phyloP scores from a whole-genome alignment of 2,329 filamentous ascomycete genomes.

The Stagonosporopsis tanaceti region DNA sequence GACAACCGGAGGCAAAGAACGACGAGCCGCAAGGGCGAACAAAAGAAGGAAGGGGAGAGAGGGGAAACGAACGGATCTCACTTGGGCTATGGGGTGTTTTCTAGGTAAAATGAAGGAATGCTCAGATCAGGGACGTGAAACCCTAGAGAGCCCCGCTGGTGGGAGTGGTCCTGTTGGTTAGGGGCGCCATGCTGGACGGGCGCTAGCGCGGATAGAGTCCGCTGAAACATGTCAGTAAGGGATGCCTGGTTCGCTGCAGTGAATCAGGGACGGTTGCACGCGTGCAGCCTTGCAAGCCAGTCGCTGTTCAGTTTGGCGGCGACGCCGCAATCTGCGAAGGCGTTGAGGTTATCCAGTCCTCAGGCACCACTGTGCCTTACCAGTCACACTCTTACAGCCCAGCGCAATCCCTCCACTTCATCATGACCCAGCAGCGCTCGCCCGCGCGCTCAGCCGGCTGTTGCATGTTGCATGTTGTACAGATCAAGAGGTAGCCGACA shows the following conservation, averaged over 20 bases:
- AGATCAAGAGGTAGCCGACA: conserved; percentile 8
- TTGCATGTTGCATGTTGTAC: conserved; percentile 7
- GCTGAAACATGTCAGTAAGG: conserved; percentile 47
- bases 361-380: conserved; percentile 20
- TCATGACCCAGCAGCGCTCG: not conserved
- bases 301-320: conserved; percentile 21
- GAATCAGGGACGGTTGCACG: conserved; percentile 24
- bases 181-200: conserved; percentile 20
- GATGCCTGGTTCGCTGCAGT: conserved; percentile 18
- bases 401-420: conserved; percentile 6
- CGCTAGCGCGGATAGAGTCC: conserved; percentile 36
- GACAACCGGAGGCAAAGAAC: conserved; percentile 35
- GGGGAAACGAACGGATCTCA: conserved; percentile 40
- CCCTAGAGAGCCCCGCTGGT: conserved; percentile 33
- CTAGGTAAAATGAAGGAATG: conserved; percentile 51
- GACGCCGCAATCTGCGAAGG: conserved; percentile 24
- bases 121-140: conserved; percentile 48
- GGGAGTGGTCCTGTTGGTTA: conserved; percentile 33
- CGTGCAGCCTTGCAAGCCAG: conserved; percentile 31
- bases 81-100: conserved; percentile 38
- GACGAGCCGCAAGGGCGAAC: conserved; percentile 36
- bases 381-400: conserved; percentile 11
- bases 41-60: conserved; percentile 32
- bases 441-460: conserved; percentile 7
- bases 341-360: conserved; percentile 21